Evolutionary conservation across 495 filamentous ascomycete genomes (phyloP).

Genomic region (Neurospora sp.): DNA sequence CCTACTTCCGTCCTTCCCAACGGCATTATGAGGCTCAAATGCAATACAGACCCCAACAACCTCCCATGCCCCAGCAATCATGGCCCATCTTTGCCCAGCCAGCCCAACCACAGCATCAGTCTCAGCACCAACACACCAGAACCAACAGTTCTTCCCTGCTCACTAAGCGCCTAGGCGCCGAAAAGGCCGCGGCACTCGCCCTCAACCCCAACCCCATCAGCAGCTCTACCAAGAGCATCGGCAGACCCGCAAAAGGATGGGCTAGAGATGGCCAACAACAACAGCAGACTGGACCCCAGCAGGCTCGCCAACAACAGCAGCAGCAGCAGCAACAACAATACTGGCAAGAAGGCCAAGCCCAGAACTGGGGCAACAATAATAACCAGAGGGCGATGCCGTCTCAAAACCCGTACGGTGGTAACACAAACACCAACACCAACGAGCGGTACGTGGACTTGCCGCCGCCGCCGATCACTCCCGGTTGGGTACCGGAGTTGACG

Average conservation of each 20-base stretch:
- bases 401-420: background rate
- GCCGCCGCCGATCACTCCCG: slow-evolving; percentile 37
- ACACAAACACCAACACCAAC: background rate
- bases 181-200: slow-evolving; percentile 31
- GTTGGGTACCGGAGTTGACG: slow-evolving; percentile 40
- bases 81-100: background rate
- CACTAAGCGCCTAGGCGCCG: slow-evolving; percentile 38
- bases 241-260: slow-evolving; percentile 1
- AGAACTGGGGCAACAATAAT: background rate
- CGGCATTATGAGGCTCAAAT: background rate
- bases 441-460: background rate
- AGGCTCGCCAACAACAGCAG: background rate
- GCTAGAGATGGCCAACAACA: slow-evolving; percentile 4
- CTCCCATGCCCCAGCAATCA: background rate
- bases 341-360: slow-evolving; percentile 8
- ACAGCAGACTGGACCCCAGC: background rate
- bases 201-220: slow-evolving; percentile 8
- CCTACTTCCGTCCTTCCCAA: background rate
- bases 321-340: slow-evolving; percentile 4
- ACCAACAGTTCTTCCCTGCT: slow-evolving; percentile 27
- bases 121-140: slow-evolving; percentile 7
- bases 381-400: background rate
- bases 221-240: background rate
- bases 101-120: slow-evolving; percentile 1
- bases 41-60: background rate